phyloP scores from a whole-genome alignment of 129 eudicot species.

The Centaurea solstitialis region DNA sequence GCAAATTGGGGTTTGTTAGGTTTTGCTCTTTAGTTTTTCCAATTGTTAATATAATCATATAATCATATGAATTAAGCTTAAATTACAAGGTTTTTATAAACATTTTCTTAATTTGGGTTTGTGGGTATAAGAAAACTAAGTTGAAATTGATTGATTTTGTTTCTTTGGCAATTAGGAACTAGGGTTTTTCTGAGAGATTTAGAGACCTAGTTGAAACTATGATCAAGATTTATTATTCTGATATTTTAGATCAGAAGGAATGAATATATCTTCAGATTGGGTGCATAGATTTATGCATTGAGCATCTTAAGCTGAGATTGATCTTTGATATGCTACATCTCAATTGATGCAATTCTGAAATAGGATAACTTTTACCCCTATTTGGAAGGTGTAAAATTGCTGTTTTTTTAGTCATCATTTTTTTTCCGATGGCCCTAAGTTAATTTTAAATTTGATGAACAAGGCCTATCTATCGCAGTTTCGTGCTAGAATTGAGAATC shows the following conservation, averaged over 20 bases:
- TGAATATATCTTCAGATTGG: slow-evolving; percentile 8
- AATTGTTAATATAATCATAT: neutral
- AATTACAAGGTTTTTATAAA: neutral
- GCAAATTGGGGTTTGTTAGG: neutral
- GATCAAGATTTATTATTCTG: neutral
- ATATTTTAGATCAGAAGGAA: slow-evolving; percentile 4
- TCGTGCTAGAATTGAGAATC: neutral
- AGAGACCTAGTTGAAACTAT: slow-evolving; percentile 10
- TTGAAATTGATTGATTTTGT: neutral
- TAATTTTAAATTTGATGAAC: neutral
- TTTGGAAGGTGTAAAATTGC: neutral
- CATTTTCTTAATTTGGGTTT: neutral
- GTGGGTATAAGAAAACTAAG: slow-evolving; percentile 4
- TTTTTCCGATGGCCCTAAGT: neutral
- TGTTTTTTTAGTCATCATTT: slow-evolving; percentile 8
- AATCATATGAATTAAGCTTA: neutral
- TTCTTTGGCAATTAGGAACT: slow-evolving; percentile 2
- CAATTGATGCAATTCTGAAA: neutral
- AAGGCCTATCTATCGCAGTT: too few species aligned
- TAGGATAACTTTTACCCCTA: neutral
- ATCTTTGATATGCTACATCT: neutral
- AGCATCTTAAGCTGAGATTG: slow-evolving; percentile 1
- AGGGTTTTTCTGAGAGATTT: slow-evolving; percentile 1
- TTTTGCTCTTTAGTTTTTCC: neutral
- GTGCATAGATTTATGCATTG: neutral